A percentile compares a stretch with the other conserved stretches of the same genome.
Conservation (phyloP, 2,329 filamentous ascomycete genomes). For the Nothomitra cinnamomea region DNA sequence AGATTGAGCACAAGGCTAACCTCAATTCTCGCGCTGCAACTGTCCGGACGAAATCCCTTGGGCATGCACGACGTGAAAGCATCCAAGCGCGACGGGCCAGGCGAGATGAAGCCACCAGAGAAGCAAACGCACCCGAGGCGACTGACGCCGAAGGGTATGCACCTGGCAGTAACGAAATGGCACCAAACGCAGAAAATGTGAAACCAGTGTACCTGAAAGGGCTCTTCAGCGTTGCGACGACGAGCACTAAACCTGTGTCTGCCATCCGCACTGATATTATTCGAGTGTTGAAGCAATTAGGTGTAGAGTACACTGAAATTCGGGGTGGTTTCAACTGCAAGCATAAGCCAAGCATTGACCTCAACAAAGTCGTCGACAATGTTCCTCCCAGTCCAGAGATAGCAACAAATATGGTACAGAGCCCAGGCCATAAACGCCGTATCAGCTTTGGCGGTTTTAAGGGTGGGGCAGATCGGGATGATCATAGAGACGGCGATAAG, state of each 20-base stretch:
- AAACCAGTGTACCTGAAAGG: conserved; percentile 95
- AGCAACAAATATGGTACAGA: conserved; percentile 13
- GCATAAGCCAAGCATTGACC: conserved; percentile 76
- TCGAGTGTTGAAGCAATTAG: conserved; percentile 69
- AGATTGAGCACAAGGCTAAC: conserved; percentile 33
- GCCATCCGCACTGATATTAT: conserved; percentile 84
- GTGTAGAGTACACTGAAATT: conserved; percentile 84
- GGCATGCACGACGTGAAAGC: conserved; percentile 77
- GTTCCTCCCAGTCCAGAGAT: background rate
- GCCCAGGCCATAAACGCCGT: conserved; percentile 49
- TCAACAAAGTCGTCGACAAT: conserved; percentile 41
- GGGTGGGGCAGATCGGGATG: conserved; percentile 50
- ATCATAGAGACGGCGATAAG: conserved; percentile 44
- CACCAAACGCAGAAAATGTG: conserved; percentile 55
- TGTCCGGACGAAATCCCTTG: conserved; percentile 68
- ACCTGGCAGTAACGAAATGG: conserved; percentile 31
- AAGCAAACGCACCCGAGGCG: conserved; percentile 76
- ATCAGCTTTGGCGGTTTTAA: conserved; percentile 70
- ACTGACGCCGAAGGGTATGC: conserved; percentile 60
- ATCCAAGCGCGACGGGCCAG: conserved; percentile 71
- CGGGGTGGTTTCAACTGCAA: conserved; percentile 84
- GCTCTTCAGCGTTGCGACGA: conserved; percentile 92
- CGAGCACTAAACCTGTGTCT: conserved; percentile 73
- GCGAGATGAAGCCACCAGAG: conserved; percentile 47
- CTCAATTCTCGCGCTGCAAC: conserved; percentile 42